These are phyloP conservation scores for Quercus ilex DNA, from an alignment of 306 rosid species.

Conservation along the genomic window DNA sequence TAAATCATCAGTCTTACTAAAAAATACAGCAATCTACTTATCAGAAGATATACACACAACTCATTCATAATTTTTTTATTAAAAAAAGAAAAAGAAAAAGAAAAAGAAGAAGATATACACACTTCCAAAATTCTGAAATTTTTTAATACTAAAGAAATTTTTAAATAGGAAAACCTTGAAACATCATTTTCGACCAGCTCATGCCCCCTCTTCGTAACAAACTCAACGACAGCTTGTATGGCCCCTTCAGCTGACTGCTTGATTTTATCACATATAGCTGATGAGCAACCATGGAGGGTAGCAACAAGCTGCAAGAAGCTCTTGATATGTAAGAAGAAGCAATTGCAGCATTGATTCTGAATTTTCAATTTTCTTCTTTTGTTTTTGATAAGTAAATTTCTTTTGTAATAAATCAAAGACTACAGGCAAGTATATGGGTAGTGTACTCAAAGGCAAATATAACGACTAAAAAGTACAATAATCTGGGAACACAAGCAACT, in stretches of 20 bases:
- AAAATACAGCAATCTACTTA: conserved; percentile 17
- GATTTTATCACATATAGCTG: conserved; percentile 83
- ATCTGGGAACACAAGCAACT: too few species aligned
- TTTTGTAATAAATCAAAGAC: too few species aligned
- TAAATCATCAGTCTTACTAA: conserved; percentile 28
- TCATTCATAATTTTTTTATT: conserved; percentile 10
- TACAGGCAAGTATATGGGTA: too few species aligned
- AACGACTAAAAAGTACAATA: too few species aligned
- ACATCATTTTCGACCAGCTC: conserved; percentile 78
- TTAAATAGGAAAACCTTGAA: conserved; percentile 59
- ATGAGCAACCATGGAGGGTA: conserved; percentile 74
- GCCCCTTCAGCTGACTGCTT: conserved; percentile 98
- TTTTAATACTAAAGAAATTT: conserved; percentile 6
- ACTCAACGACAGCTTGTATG: conserved; percentile 86
- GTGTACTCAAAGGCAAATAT: too few species aligned
- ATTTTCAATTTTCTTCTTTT: neutral
- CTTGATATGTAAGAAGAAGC: neutral
- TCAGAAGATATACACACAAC: conserved; percentile 14
- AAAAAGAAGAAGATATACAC: neutral
- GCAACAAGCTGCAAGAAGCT: conserved; percentile 69
- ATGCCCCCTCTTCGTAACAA: conserved; percentile 71
- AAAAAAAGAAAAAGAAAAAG: neutral
- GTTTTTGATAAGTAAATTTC: too few species aligned
- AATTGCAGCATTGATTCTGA: neutral
- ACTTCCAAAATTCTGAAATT: conserved; percentile 9